phyloP scores from a whole-genome alignment of 73 alveolate genomes.

The Loxodes magnus region DNA sequence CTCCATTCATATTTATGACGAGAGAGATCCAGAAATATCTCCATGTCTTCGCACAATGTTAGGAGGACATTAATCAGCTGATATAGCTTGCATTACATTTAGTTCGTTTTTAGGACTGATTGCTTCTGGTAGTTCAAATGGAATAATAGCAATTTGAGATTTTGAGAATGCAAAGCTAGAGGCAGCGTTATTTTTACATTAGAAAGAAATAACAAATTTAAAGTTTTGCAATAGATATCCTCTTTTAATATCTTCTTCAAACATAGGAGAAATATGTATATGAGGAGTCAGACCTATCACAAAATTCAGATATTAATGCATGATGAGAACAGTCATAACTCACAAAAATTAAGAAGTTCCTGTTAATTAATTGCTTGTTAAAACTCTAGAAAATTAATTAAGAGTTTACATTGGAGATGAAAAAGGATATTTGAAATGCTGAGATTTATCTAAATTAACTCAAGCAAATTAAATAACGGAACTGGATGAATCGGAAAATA shows the following conservation, averaged over 20 bases:
- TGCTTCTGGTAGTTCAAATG: constrained; percentile 89
- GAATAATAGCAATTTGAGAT: constrained; percentile 87
- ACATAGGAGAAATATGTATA: constrained; percentile 46
- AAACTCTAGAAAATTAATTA: constrained; percentile 4
- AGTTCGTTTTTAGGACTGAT: constrained; percentile 57
- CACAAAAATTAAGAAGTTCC: constrained; percentile 13
- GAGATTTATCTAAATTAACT: constrained; percentile 35
- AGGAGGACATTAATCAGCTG: constrained; percentile 88
- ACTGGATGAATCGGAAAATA: constrained; percentile 14
- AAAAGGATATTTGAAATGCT: constrained; percentile 57
- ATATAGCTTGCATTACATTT: constrained; percentile 66
- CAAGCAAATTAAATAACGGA: constrained; percentile 14
- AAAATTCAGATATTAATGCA: constrained; percentile 23
- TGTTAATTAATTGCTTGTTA: neutral
- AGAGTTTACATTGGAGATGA: constrained; percentile 61
- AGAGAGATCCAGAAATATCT: constrained; percentile 75
- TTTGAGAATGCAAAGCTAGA: constrained; percentile 88
- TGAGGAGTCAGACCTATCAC: constrained; percentile 41
- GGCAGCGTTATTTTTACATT: constrained; percentile 62
- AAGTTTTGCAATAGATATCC: constrained; percentile 85
- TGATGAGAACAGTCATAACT: constrained; percentile 33
- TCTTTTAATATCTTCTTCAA: constrained; percentile 46
- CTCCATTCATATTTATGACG: constrained; percentile 73
- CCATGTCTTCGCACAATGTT: constrained; percentile 50
- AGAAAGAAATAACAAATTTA: constrained; percentile 44